Base-by-base conservation (phyloP, 495 filamentous ascomycete genomes). In the Lichina pygmaea region DNA sequence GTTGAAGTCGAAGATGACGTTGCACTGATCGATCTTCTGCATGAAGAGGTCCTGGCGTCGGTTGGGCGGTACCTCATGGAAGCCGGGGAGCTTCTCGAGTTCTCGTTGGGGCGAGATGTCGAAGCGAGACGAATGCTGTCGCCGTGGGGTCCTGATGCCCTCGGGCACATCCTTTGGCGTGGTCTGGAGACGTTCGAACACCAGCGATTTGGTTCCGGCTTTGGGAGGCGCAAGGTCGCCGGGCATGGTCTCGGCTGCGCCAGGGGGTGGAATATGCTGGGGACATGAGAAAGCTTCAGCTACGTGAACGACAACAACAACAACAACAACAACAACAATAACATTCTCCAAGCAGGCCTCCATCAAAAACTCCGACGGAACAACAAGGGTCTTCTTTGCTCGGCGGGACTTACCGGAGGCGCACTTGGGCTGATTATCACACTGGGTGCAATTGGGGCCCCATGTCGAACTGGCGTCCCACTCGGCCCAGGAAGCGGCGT, bases 1-100 rank as follows among this genome's bases (percentile, higher is more conserved):
- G 60, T 94, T 99, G 65, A 99, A 99, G 60, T 99, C 89, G 55
- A 99, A 99, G 52, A 99, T 99, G 61, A 99, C 91, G 56, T 99
- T 99, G 66, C 89, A 99, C 60, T 99, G 89, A 55, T 95, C 89
- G 54, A 99, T 91, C 69, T 99, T 99, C 59, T 95, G 85, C 86
- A 99, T 93, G 64, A 99, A 99, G 13, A 99, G 70, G 40, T 95
- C 89, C 63, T 99, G 86, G 44, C 89, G 78, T 34, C 85, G 73
- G 51, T 92, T 86, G 15, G 89, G 91, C 8, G 86, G 78, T 43
- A 95, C 89, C 61, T 99, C 89, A 57, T 95, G 89, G 63, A 99
- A 99, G n/a, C 89, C 86, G 0, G 86, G 85, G 10, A 95, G 66
- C 62, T 99, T 99, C 56, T 95, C 91, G 40, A 99, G 65, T 61